These are phyloP conservation scores for Venturiaceae sp. DNA, from an alignment of 2,329 filamentous ascomycete genomes.

Conservation along the genomic window DNA sequence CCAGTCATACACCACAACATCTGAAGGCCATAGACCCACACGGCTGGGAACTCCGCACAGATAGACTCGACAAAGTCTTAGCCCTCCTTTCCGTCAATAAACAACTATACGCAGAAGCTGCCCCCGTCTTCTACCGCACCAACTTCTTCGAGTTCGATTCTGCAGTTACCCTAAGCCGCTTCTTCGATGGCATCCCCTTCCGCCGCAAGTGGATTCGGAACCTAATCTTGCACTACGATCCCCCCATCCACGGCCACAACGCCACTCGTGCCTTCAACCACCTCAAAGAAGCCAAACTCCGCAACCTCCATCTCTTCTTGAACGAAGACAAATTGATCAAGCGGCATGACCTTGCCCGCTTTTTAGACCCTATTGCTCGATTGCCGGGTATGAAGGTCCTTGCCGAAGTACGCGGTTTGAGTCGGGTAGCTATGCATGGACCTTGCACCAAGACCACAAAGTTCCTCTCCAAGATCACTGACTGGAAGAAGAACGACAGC, in stretches of 20 bases:
- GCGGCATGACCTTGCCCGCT: not conserved
- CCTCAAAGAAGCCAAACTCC: not conserved
- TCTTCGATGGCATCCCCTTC: not conserved
- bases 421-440: not conserved
- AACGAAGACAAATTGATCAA: not conserved
- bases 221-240: not conserved
- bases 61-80: not conserved
- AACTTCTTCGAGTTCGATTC: constrained; percentile 4
- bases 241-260: not conserved
- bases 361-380: not conserved
- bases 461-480: not conserved
- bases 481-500: not conserved
- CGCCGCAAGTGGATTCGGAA: not conserved
- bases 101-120: not conserved
- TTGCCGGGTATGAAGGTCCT: not conserved
- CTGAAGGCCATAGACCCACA: not conserved
- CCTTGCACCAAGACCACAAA: not conserved
- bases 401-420: not conserved
- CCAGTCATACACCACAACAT: not conserved
- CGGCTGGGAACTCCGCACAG: not conserved
- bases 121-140: not conserved
- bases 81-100: not conserved
- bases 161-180: not conserved
- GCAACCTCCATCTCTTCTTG: not conserved
- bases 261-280: not conserved